These are phyloP conservation scores for Pittosporum tobira DNA, from an alignment of 129 eudicot genomes.

Conservation along the genomic window DNA sequence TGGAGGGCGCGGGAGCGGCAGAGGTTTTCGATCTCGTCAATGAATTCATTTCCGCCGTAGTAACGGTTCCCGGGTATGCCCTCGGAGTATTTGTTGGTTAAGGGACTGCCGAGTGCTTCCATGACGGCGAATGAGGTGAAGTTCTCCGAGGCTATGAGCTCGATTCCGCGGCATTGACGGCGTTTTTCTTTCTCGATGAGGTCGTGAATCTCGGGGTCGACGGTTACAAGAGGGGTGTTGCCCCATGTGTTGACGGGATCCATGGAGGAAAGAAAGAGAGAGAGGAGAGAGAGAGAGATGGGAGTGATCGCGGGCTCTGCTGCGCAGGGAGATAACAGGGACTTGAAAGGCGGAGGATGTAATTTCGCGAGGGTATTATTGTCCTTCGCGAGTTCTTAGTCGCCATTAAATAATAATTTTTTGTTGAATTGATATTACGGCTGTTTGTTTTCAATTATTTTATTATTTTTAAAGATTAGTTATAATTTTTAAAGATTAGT, in stretches of 20 bases:
- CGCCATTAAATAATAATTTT: no score
- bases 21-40: conserved; percentile 77
- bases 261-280: no score
- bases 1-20: conserved; percentile 57
- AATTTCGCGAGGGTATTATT: no score
- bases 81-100: conserved; percentile 89
- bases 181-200: conserved; percentile 81
- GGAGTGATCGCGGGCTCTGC: no score
- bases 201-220: conserved; percentile 85
- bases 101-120: conserved; percentile 71
- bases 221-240: conserved; percentile 40
- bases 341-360: no score
- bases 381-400: no score
- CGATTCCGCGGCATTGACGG: conserved; percentile 81
- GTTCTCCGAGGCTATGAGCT: conserved; percentile 86
- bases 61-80: conserved; percentile 96
- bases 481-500: no score
- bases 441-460: no score
- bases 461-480: no score
- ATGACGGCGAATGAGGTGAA: conserved; percentile 94
- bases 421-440: no score
- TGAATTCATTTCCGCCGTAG: conserved; percentile 88
- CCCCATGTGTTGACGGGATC: conserved; percentile 82
- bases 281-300: neutral
- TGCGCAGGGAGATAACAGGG: no score